phyloP scores from a whole-genome alignment of 805 yeast species.

The Lachancea nothofagi region DNA sequence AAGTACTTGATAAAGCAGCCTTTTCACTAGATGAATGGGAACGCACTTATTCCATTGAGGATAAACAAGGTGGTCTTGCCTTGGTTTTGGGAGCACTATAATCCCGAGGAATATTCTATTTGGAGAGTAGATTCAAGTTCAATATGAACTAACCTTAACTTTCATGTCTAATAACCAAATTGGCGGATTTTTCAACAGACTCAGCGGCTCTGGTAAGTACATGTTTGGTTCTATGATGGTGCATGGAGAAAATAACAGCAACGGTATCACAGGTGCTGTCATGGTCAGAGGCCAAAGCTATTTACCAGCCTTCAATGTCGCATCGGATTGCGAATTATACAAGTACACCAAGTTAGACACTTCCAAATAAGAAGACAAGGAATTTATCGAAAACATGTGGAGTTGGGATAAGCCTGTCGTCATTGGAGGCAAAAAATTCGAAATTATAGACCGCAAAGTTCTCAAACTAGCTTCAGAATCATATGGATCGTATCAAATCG shows the following conservation, averaged over 20 bases:
- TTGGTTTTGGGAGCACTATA: slow-evolving; percentile 96
- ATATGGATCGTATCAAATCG: no score
- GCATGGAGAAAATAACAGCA: slow-evolving; percentile 97
- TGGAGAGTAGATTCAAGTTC: slow-evolving; percentile 96
- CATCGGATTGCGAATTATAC: slow-evolving; percentile 99
- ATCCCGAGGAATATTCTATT: slow-evolving; percentile 88
- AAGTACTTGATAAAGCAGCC: slow-evolving; percentile 66
- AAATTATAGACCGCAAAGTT: slow-evolving; percentile 96
- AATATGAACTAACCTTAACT: slow-evolving; percentile 91
- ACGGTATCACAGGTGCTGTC: slow-evolving; percentile 94
- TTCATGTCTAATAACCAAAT: slow-evolving; percentile 98
- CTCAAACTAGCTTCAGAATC: slow-evolving; percentile 53
- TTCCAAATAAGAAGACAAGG: slow-evolving; percentile 68
- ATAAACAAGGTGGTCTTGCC: slow-evolving; percentile 94
- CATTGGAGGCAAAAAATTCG: slow-evolving; percentile 72
- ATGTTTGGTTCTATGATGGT: slow-evolving; percentile 91
- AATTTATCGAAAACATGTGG: slow-evolving; percentile 83
- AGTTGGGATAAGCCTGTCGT: slow-evolving; percentile 96
- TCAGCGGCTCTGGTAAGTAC: slow-evolving; percentile 85
- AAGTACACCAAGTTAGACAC: slow-evolving; percentile 76
- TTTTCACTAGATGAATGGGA: slow-evolving; percentile 87
- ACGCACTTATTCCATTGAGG: slow-evolving; percentile 94
- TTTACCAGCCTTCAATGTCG: slow-evolving; percentile 92
- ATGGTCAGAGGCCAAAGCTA: slow-evolving; percentile 91
- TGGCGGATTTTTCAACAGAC: slow-evolving; percentile 97